These are phyloP conservation scores for Dothistroma pini DNA, from an alignment of 2,329 filamentous ascomycete genomes.

Conservation along the genomic window DNA sequence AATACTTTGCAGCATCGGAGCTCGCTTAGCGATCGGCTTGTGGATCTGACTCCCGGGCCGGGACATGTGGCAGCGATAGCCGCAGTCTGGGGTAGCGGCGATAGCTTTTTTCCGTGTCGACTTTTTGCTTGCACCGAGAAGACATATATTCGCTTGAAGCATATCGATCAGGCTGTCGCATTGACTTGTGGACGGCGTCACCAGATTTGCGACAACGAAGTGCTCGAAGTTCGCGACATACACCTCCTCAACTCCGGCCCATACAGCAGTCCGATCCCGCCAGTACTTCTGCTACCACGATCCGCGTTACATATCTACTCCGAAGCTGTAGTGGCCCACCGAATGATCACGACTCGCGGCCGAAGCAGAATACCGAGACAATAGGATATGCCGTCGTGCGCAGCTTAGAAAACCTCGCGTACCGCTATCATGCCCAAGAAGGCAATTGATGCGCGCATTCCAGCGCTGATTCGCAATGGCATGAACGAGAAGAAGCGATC, in stretches of 20 bases:
- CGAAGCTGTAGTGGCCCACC: not conserved
- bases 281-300: not conserved
- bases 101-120: not conserved
- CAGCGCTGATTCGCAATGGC: conserved; percentile 85
- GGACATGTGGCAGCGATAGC: not conserved
- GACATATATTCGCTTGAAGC: not conserved
- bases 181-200: not conserved
- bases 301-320: not conserved
- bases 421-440: conserved; percentile 55
- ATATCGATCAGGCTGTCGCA: not conserved
- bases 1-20: not conserved
- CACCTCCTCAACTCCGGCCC: not conserved
- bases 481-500: conserved; percentile 94
- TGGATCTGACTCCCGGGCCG: not conserved
- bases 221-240: not conserved
- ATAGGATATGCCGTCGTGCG: not conserved
- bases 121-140: not conserved
- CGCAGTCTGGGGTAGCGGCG: not conserved
- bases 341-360: not conserved
- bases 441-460: conserved; percentile 74
- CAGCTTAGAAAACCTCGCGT: not conserved
- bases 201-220: not conserved
- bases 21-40: not conserved
- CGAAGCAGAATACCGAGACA: not conserved
- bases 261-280: not conserved